Conservation (phyloP, 495 filamentous ascomycete species). For the Talaromyces stipitatus region DNA sequence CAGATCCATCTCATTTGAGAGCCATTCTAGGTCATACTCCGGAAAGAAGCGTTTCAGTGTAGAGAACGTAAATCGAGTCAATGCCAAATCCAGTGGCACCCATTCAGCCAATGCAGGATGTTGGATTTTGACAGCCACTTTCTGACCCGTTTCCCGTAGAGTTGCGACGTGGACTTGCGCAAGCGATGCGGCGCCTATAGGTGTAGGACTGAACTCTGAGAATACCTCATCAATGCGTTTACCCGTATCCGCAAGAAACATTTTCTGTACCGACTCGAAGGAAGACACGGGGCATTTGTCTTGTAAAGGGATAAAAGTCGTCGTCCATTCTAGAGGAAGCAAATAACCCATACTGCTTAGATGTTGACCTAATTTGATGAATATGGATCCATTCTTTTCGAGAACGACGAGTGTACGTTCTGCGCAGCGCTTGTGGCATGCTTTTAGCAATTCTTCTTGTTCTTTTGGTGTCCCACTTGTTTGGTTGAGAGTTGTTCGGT, state of each 20-base stretch:
- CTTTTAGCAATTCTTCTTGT: constrained; percentile 56
- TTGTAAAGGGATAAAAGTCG: constrained; percentile 92
- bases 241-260: constrained; percentile 82
- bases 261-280: constrained; percentile 74
- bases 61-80: constrained; percentile 84
- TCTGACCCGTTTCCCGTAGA: constrained; percentile 72
- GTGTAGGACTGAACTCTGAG: constrained; percentile 65
- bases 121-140: constrained; percentile 97
- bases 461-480: constrained; percentile 52
- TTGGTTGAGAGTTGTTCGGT: constrained; percentile 70
- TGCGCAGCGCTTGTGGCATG: constrained; percentile 91
- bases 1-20: constrained; percentile 84
- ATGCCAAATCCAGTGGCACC: constrained; percentile 78
- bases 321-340: constrained; percentile 88
- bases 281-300: constrained; percentile 93
- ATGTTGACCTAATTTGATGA: constrained; percentile 97
- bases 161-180: constrained; percentile 94
- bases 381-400: constrained; percentile 94
- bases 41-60: constrained; percentile 90
- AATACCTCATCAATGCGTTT: constrained; percentile 75
- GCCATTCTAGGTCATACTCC: constrained; percentile 94
- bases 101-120: constrained; percentile 88
- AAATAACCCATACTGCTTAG: constrained; percentile 96
- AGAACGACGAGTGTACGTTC: constrained; percentile 76
- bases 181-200: constrained; percentile 87